Evolutionary conservation across 2,329 filamentous ascomycete species (phyloP).

Genomic region (Tolypocladium tropicale): DNA sequence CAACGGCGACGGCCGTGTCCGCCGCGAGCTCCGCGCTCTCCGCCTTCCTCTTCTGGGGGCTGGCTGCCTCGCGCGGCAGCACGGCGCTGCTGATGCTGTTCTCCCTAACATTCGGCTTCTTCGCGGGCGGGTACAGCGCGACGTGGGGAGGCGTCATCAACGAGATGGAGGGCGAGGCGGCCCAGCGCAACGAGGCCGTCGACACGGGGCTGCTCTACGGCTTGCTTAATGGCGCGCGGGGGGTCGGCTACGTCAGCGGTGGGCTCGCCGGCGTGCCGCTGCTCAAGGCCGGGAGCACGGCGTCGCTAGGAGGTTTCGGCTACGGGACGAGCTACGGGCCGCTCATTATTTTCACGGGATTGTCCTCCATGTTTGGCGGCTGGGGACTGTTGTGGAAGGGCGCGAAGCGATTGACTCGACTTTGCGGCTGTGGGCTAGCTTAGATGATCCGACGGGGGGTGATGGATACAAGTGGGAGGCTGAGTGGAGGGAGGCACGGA

Average conservation of each 20-base stretch:
- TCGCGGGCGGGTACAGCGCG: neutral
- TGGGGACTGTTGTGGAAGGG: conserved; percentile 4
- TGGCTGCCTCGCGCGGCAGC: neutral
- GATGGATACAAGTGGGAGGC: no score
- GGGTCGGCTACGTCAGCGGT: neutral
- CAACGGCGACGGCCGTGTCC: neutral
- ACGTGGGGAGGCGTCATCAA: neutral
- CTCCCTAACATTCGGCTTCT: neutral
- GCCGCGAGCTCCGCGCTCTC: neutral
- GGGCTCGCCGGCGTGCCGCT: conserved; percentile 6
- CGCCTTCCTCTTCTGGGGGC: neutral
- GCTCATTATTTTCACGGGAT: conserved; percentile 8
- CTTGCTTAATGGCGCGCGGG: neutral
- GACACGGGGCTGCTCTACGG: neutral
- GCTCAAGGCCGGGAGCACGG: conserved; percentile 3
- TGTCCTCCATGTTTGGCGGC: conserved; percentile 6
- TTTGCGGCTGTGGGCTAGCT: neutral
- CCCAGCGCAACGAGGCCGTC: neutral
- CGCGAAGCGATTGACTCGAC: neutral
- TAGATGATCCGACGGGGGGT: no score
- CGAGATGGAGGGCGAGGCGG: neutral
- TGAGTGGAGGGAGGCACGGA: no score
- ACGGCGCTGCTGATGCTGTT: neutral
- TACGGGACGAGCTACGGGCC: conserved; percentile 7
- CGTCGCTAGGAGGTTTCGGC: conserved; percentile 1